phyloP scores from a whole-genome alignment of 371 early-diverging fungal species.

The Syncephalastrum racemosum region DNA sequence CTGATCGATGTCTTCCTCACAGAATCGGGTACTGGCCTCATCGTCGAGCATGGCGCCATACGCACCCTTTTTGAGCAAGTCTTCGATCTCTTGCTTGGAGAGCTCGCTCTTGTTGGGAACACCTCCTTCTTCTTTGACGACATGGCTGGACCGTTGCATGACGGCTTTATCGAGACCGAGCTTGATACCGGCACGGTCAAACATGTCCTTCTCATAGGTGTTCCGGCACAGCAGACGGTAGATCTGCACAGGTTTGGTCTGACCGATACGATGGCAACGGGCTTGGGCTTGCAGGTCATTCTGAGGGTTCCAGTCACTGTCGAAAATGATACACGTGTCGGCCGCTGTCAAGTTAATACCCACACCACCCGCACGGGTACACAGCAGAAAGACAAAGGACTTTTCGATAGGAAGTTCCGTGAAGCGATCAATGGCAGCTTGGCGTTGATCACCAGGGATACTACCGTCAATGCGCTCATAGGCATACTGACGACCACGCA shows the following conservation, averaged over 20 bases:
- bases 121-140: conserved; percentile 30
- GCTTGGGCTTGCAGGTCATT: conserved; percentile 96
- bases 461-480: conserved; percentile 93
- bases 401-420: conserved; percentile 68
- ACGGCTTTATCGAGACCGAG: conserved; percentile 91
- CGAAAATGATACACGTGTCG: conserved; percentile 94
- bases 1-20: conserved; percentile 96
- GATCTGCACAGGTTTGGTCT: conserved; percentile 88
- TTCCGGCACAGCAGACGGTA: conserved; percentile 88
- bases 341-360: conserved; percentile 96
- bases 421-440: conserved; percentile 96
- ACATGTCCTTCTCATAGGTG: conserved; percentile 96
- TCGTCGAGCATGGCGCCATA: conserved; percentile 90
- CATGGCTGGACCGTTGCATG: conserved; percentile 60
- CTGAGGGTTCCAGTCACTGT: conserved; percentile 98
- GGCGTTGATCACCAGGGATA: conserved; percentile 85
- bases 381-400: conserved; percentile 84
- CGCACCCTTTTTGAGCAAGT: conserved; percentile 88
- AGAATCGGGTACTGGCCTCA: conserved; percentile 84
- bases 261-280: conserved; percentile 95
- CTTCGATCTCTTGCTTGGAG: conserved; percentile 86
- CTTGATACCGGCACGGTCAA: conserved; percentile 94
- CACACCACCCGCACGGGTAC: conserved; percentile 91
- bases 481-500: conserved; percentile 71
- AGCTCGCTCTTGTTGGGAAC: conserved; percentile 45